phyloP scores from a whole-genome alignment of 2,329 filamentous ascomycete genomes.

The Microsporum audouinii region DNA sequence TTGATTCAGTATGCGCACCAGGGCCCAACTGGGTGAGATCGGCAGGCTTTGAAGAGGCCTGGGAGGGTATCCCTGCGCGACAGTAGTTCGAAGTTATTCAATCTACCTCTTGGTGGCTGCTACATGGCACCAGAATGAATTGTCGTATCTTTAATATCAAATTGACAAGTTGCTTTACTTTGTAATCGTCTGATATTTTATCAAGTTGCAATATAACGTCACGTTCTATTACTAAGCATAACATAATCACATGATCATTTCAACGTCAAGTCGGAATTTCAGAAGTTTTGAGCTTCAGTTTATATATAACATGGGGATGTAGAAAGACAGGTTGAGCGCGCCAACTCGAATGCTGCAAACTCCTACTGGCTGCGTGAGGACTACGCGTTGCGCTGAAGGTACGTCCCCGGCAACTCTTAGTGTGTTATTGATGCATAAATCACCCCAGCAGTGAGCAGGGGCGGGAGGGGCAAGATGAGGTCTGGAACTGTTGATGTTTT shows the following conservation, averaged over 20 bases:
- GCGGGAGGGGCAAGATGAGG: neutral
- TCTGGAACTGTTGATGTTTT: neutral
- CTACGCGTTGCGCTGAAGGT: neutral
- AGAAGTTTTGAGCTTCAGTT: neutral
- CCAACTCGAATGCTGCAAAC: neutral
- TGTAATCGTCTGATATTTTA: too few relatives aligned
- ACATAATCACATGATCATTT: neutral
- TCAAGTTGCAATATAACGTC: neutral
- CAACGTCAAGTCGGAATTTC: neutral
- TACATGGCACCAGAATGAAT: neutral
- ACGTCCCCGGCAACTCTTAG: neutral
- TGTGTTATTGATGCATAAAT: neutral
- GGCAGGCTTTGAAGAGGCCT: conserved; percentile 34
- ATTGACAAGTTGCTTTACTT: neutral
- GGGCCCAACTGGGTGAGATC: conserved; percentile 29
- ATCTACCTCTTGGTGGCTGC: neutral
- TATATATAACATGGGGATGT: neutral
- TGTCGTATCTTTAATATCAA: neutral
- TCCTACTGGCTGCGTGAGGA: neutral
- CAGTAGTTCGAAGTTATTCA: neutral
- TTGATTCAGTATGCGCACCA: conserved; percentile 6
- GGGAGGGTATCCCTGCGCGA: conserved; percentile 20
- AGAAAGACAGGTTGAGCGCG: neutral
- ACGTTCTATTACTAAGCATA: neutral
- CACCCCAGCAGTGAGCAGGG: neutral